phyloP scores from a whole-genome alignment of 2,329 filamentous ascomycete species.

The Curvularia hawaiiensis region DNA sequence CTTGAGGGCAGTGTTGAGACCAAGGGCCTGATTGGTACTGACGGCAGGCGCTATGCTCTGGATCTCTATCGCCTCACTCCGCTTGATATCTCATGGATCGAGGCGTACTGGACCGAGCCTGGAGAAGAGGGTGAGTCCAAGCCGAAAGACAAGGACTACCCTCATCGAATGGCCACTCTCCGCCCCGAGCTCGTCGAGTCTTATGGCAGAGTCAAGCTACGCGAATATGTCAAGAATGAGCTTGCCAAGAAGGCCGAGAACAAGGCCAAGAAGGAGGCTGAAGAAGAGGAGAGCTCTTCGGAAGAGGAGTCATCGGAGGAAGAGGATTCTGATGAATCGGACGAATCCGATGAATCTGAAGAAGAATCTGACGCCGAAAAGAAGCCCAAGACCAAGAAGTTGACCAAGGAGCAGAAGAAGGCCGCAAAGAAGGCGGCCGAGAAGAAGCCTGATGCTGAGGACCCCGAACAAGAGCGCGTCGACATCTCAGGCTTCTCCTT shows the following conservation, averaged over 20 bases:
- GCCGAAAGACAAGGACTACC: constrained; percentile 66
- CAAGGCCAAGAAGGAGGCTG: constrained; percentile 48
- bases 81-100: constrained; percentile 87
- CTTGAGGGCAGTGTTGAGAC: constrained; percentile 96
- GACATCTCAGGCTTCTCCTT: constrained; percentile 89
- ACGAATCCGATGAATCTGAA: constrained; percentile 66
- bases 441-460: constrained; percentile 31
- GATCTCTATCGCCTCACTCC: constrained; percentile 95
- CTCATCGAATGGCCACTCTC: constrained; percentile 94
- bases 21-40: constrained; percentile 95
- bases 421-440: constrained; percentile 23
- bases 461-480: constrained; percentile 66
- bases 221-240: constrained; percentile 84
- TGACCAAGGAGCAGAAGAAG: constrained; percentile 27
- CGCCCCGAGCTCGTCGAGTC: constrained; percentile 88
- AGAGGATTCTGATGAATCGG: constrained; percentile 31
- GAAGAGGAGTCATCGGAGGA: constrained; percentile 35
- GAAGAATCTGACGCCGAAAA: constrained; percentile 71
- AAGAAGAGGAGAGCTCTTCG: constrained; percentile 40
- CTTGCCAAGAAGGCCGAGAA: constrained; percentile 54
- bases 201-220: constrained; percentile 83
- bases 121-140: constrained; percentile 54
- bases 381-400: constrained; percentile 27
- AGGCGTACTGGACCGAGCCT: constrained; percentile 65
- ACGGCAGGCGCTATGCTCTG: constrained; percentile 96